Conservation (phyloP, 768 basidiomycete species). For the Paxillus rubicundulus region DNA sequence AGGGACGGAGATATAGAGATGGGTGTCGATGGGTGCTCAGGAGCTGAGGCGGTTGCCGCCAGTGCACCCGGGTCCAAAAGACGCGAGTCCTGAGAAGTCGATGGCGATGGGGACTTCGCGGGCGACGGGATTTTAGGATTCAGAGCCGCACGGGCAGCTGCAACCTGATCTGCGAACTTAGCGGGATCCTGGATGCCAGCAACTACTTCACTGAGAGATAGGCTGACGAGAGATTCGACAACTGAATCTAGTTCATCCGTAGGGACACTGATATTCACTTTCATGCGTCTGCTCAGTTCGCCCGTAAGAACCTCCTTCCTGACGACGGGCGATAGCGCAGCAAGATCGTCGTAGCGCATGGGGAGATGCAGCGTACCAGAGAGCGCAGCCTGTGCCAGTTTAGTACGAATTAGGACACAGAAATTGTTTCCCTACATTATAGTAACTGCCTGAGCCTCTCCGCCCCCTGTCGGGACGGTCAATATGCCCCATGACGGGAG, state of each 20-base stretch:
- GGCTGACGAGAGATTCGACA: conserved; percentile 67
- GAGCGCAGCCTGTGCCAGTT: conserved; percentile 62
- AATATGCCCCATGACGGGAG: conserved; percentile 49
- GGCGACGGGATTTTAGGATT: conserved; percentile 40
- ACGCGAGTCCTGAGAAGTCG: conserved; percentile 68
- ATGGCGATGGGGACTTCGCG: conserved; percentile 51
- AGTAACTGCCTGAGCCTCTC: conserved; percentile 84
- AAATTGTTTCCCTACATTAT: conserved; percentile 51
- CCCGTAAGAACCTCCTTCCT: conserved; percentile 83
- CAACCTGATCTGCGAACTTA: conserved; percentile 65
- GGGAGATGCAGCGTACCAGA: conserved; percentile 76
- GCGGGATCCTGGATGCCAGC: conserved; percentile 68
- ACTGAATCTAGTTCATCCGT: conserved; percentile 56
- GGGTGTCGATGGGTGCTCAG: conserved; percentile 85
- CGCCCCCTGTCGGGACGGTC: conserved; percentile 66
- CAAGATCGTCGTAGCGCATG: conserved; percentile 84
- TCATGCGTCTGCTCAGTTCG: conserved; percentile 75
- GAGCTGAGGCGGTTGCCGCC: conserved; percentile 81
- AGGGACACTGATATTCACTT: conserved; percentile 51
- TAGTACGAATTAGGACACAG: conserved; percentile 5
- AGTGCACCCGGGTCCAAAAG: conserved; percentile 60
- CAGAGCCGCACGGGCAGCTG: conserved; percentile 35
- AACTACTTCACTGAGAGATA: conserved; percentile 76
- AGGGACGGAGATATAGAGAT: conserved; percentile 72
- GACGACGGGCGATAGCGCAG: conserved; percentile 81